Evolutionary conservation across 257 asterid genomes (phyloP).

Genomic region (Rauvolfia tetraphylla): DNA sequence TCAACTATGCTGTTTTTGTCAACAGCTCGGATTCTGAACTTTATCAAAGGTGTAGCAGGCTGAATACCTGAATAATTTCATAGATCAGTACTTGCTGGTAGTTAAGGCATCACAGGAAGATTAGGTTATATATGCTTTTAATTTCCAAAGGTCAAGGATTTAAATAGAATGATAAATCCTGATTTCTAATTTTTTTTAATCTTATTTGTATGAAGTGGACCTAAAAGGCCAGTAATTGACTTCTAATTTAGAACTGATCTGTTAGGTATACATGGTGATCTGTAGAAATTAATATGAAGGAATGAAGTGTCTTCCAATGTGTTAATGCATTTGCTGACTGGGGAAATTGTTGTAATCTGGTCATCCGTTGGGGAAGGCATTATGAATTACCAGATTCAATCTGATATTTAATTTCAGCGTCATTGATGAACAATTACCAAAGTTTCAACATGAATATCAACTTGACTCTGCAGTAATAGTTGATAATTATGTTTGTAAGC

Average conservation of each 20-base stretch:
- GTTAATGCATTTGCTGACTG: background rate
- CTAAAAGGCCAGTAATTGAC: background rate
- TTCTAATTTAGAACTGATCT: background rate
- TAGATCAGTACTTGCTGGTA: background rate
- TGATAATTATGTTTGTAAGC: background rate
- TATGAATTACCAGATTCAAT: background rate
- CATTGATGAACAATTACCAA: background rate
- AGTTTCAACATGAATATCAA: background rate
- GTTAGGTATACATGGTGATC: background rate
- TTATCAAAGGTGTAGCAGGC: too few species aligned
- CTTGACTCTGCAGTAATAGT: background rate
- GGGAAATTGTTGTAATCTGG: background rate
- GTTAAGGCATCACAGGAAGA: background rate
- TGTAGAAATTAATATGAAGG: background rate
- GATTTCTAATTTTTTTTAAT: background rate
- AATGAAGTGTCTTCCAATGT: background rate
- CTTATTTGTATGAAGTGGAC: background rate
- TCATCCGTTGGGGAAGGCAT: background rate
- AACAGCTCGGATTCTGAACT: background rate
- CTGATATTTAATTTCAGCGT: background rate
- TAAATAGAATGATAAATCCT: background rate
- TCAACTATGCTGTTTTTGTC: background rate
- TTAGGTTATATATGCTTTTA: background rate
- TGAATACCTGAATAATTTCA: background rate
- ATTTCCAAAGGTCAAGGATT: too few species aligned